Percentiles rank a stretch among this genome's conserved stretches.
Evolutionary conservation across 169 alveolate species (phyloP).

Genomic region (Eimeria necatrix): DNA sequence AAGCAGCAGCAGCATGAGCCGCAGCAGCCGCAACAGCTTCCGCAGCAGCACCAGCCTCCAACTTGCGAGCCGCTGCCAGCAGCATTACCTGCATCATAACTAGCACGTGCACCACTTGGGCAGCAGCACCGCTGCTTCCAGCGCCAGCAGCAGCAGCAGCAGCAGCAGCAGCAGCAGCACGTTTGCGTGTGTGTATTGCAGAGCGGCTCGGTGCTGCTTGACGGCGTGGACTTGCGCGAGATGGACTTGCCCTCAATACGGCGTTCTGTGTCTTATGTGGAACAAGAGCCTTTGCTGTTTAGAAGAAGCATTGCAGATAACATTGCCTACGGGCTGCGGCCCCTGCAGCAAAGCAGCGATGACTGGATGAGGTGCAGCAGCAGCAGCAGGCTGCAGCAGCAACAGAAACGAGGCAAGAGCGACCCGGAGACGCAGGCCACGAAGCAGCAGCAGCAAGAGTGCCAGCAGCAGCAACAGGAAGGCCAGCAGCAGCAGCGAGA

Average conservation of each 20-base stretch:
- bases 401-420: neutral
- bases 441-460: conserved; percentile 23
- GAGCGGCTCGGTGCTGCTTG: conserved; percentile 85
- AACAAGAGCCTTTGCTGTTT: conserved; percentile 82
- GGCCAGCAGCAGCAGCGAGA: neutral
- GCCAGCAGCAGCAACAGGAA: neutral
- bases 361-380: neutral
- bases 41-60: neutral
- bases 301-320: conserved; percentile 87
- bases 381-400: neutral
- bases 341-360: conserved; percentile 15
- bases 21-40: neutral
- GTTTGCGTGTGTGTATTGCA: neutral
- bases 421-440: neutral
- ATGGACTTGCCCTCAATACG: conserved; percentile 85
- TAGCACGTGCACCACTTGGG: neutral
- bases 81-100: neutral
- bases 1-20: neutral
- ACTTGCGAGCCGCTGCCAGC: neutral
- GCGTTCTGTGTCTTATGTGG: conserved; percentile 89
- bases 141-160: conserved; percentile 14
- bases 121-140: neutral
- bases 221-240: conserved; percentile 45
- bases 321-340: conserved; percentile 88
- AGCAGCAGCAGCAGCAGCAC: conserved; percentile 4